Percentiles rank a stretch among this genome's conserved stretches.
Conservation (phyloP, 1,139 yeast genomes). For the Suhomyces coccinellae region DNA sequence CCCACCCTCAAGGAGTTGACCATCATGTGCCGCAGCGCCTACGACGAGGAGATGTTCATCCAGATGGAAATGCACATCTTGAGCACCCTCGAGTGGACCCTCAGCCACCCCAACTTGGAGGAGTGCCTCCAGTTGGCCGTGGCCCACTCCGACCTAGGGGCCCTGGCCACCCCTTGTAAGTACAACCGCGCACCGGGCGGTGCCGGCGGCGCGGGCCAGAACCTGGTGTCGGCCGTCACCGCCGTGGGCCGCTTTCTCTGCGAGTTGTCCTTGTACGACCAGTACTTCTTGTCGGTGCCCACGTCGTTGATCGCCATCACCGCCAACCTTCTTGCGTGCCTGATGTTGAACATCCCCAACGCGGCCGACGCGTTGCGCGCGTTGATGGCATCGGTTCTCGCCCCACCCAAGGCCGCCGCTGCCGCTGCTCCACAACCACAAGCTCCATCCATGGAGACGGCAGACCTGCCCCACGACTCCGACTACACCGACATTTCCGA, state of each 20-base stretch:
- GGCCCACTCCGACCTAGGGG: slow-evolving; percentile 26
- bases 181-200: slow-evolving; percentile 20
- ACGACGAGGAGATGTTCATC: slow-evolving; percentile 85
- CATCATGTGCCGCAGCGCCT: slow-evolving; percentile 78
- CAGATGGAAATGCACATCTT: slow-evolving; percentile 95
- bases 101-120: slow-evolving; percentile 63
- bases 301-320: slow-evolving; percentile 67
- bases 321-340: slow-evolving; percentile 71
- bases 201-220: slow-evolving; percentile 1
- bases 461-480: slow-evolving; percentile 14
- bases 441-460: slow-evolving; percentile 5
- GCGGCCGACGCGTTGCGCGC: slow-evolving; percentile 33
- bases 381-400: slow-evolving; percentile 20
- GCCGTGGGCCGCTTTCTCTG: slow-evolving; percentile 68
- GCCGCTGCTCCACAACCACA: slow-evolving; percentile 11
- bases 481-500: slow-evolving; percentile 17
- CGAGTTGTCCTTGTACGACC: slow-evolving; percentile 74
- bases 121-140: slow-evolving; percentile 61
- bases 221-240: slow-evolving; percentile 47
- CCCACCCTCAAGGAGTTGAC: slow-evolving; percentile 80
- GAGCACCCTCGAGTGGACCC: slow-evolving; percentile 79
- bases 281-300: slow-evolving; percentile 60
- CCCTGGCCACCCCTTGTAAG: slow-evolving; percentile 34
- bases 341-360: slow-evolving; percentile 52
- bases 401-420: slow-evolving; percentile 2